A percentile compares a stretch with the other conserved stretches of the same genome.
These are phyloP conservation scores for Jacaranda mimosifolia DNA, from an alignment of 257 asterid species.

Conservation along the genomic window DNA sequence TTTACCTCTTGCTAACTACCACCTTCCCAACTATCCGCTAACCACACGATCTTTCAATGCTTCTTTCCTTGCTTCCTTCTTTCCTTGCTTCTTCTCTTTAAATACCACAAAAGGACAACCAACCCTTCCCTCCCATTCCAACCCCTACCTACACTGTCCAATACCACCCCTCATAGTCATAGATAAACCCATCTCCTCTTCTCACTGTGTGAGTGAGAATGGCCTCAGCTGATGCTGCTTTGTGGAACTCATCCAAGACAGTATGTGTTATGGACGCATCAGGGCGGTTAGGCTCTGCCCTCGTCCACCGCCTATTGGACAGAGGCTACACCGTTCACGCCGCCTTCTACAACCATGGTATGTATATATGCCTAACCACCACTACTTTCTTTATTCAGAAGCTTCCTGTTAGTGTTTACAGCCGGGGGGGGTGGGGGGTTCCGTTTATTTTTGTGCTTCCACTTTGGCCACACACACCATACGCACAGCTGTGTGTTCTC, in stretches of 20 bases:
- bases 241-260: conserved; percentile 49
- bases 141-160: too few species aligned
- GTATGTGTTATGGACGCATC: conserved; percentile 97
- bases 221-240: conserved; percentile 52
- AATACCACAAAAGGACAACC: conserved; percentile 32
- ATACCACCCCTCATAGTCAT: too few species aligned
- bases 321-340: conserved; percentile 93
- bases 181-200: background rate
- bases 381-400: too few species aligned
- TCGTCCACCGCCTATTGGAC: conserved; percentile 73
- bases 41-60: conserved; percentile 69
- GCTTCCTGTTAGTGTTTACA: background rate
- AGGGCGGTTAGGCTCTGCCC: conserved; percentile 74
- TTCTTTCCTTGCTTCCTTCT: background rate
- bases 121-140: too few species aligned
- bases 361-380: background rate
- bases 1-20: too few species aligned
- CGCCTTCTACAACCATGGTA: conserved; percentile 73
- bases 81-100: conserved; percentile 42
- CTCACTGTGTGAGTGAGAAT: conserved; percentile 16
- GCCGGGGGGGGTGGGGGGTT: background rate
- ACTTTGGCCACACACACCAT: too few species aligned
- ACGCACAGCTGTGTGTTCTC: too few species aligned
- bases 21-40: conserved; percentile 65
- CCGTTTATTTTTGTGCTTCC: too few species aligned